A percentile compares a stretch with the other conserved stretches of the same genome.
These are phyloP conservation scores for Cladosporium sp. DNA, from an alignment of 2,329 filamentous ascomycete genomes.

Conservation along the genomic window DNA sequence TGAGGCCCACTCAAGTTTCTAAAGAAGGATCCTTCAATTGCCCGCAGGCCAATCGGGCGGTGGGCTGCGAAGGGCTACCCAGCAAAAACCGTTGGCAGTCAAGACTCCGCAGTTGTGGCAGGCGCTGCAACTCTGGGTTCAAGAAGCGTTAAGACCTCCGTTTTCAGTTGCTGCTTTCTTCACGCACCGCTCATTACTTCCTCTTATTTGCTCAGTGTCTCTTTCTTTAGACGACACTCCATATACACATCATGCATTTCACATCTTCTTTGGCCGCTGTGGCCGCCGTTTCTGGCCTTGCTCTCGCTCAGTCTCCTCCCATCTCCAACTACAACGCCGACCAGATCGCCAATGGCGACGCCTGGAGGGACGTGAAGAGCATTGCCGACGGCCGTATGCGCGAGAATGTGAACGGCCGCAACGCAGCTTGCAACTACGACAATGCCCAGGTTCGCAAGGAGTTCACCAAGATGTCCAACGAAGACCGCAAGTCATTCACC, in stretches of 20 bases:
- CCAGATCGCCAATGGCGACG: conserved; percentile 23
- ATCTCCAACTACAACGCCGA: conserved; percentile 18
- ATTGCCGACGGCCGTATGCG: conserved; percentile 18
- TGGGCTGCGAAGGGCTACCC: conserved; percentile 8
- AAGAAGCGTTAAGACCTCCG: conserved; percentile 10
- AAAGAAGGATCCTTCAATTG: conserved; percentile 13
- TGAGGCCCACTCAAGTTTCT: conserved; percentile 15
- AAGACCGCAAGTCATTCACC: conserved; percentile 23
- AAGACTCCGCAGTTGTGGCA: background rate
- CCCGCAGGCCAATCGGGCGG: conserved; percentile 11
- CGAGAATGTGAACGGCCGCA: conserved; percentile 16
- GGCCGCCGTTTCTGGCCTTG: conserved; percentile 17
- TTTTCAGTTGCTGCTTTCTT: background rate
- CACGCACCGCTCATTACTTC: conserved; percentile 12
- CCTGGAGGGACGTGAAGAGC: conserved; percentile 19
- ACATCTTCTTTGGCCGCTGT: conserved; percentile 10
- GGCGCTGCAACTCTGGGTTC: conserved; percentile 6
- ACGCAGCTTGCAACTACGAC: conserved; percentile 22
- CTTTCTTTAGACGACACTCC: conserved; percentile 5
- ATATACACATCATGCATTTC: conserved; percentile 18
- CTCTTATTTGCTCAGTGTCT: conserved; percentile 16
- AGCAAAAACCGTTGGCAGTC: conserved; percentile 7
- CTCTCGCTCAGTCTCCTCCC: conserved; percentile 17
- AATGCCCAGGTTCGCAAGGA: conserved; percentile 20
- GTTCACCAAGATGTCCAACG: conserved; percentile 19